Evolutionary conservation across 169 alveolate species (phyloP).

Genomic region (Theileria orientalis): DNA sequence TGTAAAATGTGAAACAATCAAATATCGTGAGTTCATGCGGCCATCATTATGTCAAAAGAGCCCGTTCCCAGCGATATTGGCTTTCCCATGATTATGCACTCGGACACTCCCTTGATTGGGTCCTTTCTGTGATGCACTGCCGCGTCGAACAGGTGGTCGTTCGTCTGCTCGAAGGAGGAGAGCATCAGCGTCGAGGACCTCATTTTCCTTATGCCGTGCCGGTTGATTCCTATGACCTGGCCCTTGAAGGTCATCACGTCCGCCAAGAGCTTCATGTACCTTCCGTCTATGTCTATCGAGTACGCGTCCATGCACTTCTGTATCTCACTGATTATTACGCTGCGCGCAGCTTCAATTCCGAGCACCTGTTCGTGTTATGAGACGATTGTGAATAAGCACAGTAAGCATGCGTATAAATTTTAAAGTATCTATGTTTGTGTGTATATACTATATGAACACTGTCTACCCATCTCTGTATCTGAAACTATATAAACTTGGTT

Average conservation of each 20-base stretch:
- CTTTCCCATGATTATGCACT: slow-evolving; percentile 96
- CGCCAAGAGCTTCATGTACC: slow-evolving; percentile 95
- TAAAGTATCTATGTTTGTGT: not conserved
- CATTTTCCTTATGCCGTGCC: slow-evolving; percentile 97
- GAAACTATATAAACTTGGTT: too few relatives aligned
- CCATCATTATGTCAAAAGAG: slow-evolving; percentile 82
- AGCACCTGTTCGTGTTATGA: slow-evolving; percentile 65
- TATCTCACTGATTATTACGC: slow-evolving; percentile 91
- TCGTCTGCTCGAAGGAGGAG: slow-evolving; percentile 98
- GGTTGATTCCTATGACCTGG: slow-evolving; percentile 93
- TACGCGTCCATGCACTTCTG: slow-evolving; percentile 90
- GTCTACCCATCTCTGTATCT: not conserved
- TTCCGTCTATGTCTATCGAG: slow-evolving; percentile 90
- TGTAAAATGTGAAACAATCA: too few relatives aligned
- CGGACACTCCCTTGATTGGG: slow-evolving; percentile 91
- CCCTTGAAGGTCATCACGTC: slow-evolving; percentile 97
- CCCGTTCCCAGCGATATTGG: slow-evolving; percentile 96
- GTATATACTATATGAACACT: slow-evolving; percentile 4
- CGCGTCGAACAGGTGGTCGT: slow-evolving; percentile 96
- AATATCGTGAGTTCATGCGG: not conserved
- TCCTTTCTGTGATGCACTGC: slow-evolving; percentile 91
- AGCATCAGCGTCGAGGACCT: slow-evolving; percentile 95
- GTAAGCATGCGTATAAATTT: not conserved
- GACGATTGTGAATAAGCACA: too few relatives aligned
- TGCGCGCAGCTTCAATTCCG: slow-evolving; percentile 97